Evolutionary conservation across 768 basidiomycete species (phyloP), one percentile per base, ranked within the genome.

Genomic region (Russula virescens): DNA sequence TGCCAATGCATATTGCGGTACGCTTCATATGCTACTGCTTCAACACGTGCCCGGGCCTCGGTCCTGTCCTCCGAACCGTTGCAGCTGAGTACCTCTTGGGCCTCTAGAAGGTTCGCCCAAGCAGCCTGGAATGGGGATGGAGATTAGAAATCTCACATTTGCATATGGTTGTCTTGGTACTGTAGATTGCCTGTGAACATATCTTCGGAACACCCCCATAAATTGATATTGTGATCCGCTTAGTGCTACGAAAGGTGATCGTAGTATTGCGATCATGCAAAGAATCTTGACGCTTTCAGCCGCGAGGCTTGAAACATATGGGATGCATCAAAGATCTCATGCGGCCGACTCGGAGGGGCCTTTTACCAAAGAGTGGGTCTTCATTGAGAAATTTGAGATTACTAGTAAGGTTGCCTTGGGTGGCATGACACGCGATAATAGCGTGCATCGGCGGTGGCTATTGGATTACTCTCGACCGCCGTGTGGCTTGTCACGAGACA

Each of bases 11-110:
- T 89, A 83, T 74, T 98, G 95, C 63, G 98, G 80, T n/a, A n/a
- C 47, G 92, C 85, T 80, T 98, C 97, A 73, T 95, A 98, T 61
- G 98, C 95, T 71, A 96, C 94, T 38, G 90, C 89, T 78, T 99
- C 96, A 73, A 98, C 84, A 68, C 85, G 83, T 35, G 95, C 97
- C n/a, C n/a, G n/a, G n/a, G n/a, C n/a, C 77, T 95, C 94, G 63
- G 87, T 77, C 81, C 94, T 98, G 75, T 94, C 94, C 69, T 88
- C 97, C 48, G 92, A 86, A 34, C 94, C 95, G 71, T 81, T 89
- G 47, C 94, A 93, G 47, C 80, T 74, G 1, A 86, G 82, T 35
- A 93, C 90, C 72, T 83, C 86, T 74, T 89, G 79, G 26, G 94
- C 95, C 70, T 98, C 94, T 68, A 87, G 84, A 34, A 98, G 83